Conservation (phyloP, 2,329 filamentous ascomycete genomes). For the Trichoderma sp. region DNA sequence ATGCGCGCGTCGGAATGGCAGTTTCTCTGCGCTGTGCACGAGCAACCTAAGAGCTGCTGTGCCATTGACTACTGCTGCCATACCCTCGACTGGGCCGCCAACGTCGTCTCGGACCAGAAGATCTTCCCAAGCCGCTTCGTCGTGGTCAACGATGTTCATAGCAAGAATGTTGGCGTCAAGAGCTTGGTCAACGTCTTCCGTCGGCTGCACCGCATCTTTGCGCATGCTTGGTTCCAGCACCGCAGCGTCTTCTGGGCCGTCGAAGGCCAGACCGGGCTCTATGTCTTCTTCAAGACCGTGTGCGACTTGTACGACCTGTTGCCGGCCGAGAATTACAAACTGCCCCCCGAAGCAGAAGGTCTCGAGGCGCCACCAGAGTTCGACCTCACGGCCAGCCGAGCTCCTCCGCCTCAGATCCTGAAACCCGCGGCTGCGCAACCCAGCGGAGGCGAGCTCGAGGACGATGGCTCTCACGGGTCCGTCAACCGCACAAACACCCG, state of each 20-base stretch:
- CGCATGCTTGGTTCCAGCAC: constrained; percentile 98
- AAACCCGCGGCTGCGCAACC: constrained; percentile 33
- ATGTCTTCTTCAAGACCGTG: constrained; percentile 95
- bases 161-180: constrained; percentile 64
- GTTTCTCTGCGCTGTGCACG: constrained; percentile 95
- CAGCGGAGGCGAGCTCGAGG: constrained; percentile 36
- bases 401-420: constrained; percentile 34
- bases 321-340: constrained; percentile 91
- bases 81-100: constrained; percentile 95
- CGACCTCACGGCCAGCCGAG: constrained; percentile 37
- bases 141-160: constrained; percentile 53
- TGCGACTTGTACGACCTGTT: constrained; percentile 89
- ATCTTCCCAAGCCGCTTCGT: constrained; percentile 86
- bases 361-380: constrained; percentile 53
- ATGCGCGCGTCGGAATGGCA: constrained; percentile 99
- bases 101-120: constrained; percentile 89
- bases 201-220: constrained; percentile 91
- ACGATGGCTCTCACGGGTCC: constrained; percentile 49
- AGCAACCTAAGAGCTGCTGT: constrained; percentile 93
- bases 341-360: constrained; percentile 89
- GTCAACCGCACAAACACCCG: constrained; percentile 68
- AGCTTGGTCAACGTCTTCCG: constrained; percentile 95
- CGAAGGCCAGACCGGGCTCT: constrained; percentile 85
- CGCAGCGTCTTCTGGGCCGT: constrained; percentile 92
- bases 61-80: constrained; percentile 99